A percentile compares a stretch with the other conserved stretches of the same genome.
These are phyloP conservation scores for Aspergillus bombycis DNA, from an alignment of 2,329 filamentous ascomycete species.

Conservation along the genomic window DNA sequence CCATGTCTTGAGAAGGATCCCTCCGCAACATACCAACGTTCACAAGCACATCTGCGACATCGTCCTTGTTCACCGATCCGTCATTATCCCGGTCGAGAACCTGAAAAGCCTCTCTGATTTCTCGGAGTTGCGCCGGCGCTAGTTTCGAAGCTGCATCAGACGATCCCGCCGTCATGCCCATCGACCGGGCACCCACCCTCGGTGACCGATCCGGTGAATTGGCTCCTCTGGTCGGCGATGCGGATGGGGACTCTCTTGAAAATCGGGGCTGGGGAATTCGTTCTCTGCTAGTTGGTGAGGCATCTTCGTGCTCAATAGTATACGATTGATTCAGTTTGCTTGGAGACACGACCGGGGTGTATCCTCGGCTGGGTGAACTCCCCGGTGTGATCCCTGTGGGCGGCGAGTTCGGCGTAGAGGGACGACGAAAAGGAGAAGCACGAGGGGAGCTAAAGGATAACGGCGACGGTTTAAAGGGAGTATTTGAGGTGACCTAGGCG, in stretches of 20 bases:
- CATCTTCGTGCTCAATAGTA: conserved; percentile 46
- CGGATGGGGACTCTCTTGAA: conserved; percentile 39
- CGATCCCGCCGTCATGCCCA: conserved; percentile 26
- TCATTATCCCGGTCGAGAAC: conserved; percentile 89
- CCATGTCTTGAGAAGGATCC: not conserved
- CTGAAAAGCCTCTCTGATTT: conserved; percentile 89
- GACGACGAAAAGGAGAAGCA: conserved; percentile 69
- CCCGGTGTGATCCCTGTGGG: conserved; percentile 59
- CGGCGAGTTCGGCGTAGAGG: conserved; percentile 65
- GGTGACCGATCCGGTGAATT: conserved; percentile 31
- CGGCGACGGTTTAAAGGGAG: conserved; percentile 71
- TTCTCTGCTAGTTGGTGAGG: conserved; percentile 30
- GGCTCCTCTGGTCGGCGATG: conserved; percentile 43
- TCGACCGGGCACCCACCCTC: conserved; percentile 29
- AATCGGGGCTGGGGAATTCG: conserved; percentile 40
- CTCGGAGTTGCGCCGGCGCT: conserved; percentile 79
- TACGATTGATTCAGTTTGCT: conserved; percentile 53
- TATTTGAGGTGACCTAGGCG: conserved; percentile 50
- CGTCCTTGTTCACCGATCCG: conserved; percentile 77
- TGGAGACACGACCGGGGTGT: conserved; percentile 49
- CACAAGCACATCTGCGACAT: conserved; percentile 83
- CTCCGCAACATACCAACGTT: conserved; percentile 67
- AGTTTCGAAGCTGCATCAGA: conserved; percentile 54
- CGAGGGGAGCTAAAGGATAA: conserved; percentile 72
- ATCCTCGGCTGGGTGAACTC: conserved; percentile 46